A percentile compares a stretch with the other conserved stretches of the same genome.
Conservation (phyloP, 176 grass and related monocot species). For the Bonia amplexicaulis region DNA sequence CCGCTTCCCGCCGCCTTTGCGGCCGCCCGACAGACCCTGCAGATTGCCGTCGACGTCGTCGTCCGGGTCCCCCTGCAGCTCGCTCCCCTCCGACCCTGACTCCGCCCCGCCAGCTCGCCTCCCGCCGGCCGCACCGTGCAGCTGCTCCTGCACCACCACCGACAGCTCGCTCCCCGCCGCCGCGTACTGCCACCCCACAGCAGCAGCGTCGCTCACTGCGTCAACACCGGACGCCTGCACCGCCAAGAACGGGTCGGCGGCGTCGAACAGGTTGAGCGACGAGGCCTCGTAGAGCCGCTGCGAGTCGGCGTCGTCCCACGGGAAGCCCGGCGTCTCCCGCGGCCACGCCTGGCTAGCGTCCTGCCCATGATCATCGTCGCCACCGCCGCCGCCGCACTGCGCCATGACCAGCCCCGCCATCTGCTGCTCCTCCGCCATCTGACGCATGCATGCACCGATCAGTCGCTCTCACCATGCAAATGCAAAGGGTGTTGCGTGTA, state of each 20-base stretch:
- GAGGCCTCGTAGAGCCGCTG: constrained; percentile 33
- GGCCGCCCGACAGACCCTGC: neutral
- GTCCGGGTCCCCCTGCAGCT: constrained; percentile 45
- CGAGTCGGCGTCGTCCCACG: constrained; percentile 50
- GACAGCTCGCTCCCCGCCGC: constrained; percentile 28
- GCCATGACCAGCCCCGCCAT: constrained; percentile 73
- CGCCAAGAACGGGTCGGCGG: constrained; percentile 30
- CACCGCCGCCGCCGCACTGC: constrained; percentile 40
- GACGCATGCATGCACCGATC: neutral
- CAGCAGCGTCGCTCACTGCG: neutral
- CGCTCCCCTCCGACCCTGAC: constrained; percentile 73
- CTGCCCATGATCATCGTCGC: neutral
- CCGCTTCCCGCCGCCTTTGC: constrained; percentile 51
- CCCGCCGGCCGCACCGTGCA: constrained; percentile 14
- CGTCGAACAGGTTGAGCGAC: constrained; percentile 43
- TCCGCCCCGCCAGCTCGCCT: constrained; percentile 20
- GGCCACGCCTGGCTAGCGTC: constrained; percentile 25
- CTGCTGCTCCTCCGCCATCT: constrained; percentile 81
- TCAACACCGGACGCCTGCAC: constrained; percentile 7
- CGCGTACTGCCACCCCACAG: constrained; percentile 28
- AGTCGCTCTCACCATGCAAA: neutral
- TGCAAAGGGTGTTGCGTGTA: constrained; percentile 51
- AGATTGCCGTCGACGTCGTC: constrained; percentile 57
- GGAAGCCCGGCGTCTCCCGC: constrained; percentile 31
- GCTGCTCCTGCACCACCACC: constrained; percentile 19